Evolutionary conservation across 2,329 filamentous ascomycete species (phyloP).

Genomic region (Epichloe sp.): DNA sequence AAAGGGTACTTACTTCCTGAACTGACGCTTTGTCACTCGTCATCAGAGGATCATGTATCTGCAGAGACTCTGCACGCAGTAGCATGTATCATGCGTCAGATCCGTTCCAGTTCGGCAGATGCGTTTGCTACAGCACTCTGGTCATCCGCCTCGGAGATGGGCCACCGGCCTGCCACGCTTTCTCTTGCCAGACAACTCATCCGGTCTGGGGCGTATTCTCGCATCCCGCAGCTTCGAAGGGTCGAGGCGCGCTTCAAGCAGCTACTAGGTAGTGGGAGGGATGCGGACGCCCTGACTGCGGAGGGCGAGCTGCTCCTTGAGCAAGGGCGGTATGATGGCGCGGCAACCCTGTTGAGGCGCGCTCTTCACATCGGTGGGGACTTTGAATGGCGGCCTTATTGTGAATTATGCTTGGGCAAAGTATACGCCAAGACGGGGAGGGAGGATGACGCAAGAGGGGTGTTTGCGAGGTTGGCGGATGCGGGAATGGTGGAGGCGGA

Average conservation of each 20-base stretch:
- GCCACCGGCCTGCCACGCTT: constrained; percentile 19
- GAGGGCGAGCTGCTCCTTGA: constrained; percentile 19
- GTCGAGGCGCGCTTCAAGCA: constrained; percentile 18
- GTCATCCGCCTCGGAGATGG: constrained; percentile 18
- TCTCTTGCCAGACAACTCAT: constrained; percentile 14
- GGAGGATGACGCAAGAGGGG: constrained; percentile 11
- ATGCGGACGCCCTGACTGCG: constrained; percentile 22
- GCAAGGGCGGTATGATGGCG: constrained; percentile 12
- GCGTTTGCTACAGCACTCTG: constrained; percentile 16
- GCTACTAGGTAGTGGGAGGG: constrained; percentile 16
- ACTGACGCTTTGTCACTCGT: neutral
- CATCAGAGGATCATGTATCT: constrained; percentile 11
- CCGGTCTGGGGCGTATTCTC: constrained; percentile 10
- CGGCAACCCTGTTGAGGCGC: constrained; percentile 11
- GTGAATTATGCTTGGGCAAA: constrained; percentile 15
- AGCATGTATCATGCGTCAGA: constrained; percentile 15
- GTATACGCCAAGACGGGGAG: constrained; percentile 12
- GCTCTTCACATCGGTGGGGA: constrained; percentile 11
- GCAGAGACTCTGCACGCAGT: constrained; percentile 14
- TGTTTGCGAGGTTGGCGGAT: constrained; percentile 13
- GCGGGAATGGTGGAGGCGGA: constrained; percentile 14
- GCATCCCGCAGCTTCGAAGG: constrained; percentile 6
- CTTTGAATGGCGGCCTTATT: constrained; percentile 17
- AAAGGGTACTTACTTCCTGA: too few relatives aligned
- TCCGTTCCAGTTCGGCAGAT: constrained; percentile 4